Conservation (phyloP, 225 moss, liverwort and hornwort genomes). For the Polytrichum commune region DNA sequence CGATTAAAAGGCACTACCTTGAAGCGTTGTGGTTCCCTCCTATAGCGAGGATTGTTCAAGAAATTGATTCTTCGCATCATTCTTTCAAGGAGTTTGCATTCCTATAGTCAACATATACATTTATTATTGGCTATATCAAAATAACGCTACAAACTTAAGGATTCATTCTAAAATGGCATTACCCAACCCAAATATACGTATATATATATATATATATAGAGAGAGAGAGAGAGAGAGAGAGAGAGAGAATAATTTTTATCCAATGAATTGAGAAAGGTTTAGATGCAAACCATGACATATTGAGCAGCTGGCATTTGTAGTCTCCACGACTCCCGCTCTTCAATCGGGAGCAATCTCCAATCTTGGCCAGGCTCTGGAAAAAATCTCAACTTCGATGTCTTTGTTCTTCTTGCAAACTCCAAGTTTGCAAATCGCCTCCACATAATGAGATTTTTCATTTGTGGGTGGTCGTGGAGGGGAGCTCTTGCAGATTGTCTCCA, state of each 20-base stretch:
- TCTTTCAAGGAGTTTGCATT: constrained; percentile 30
- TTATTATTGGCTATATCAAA: not conserved
- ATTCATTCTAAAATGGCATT: not conserved
- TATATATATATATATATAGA: too few relatives aligned
- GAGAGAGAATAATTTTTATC: too few relatives aligned
- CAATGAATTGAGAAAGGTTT: not conserved
- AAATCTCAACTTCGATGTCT: not conserved
- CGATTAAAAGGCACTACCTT: constrained; percentile 14
- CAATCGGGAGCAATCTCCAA: constrained; percentile 16
- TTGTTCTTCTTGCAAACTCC: constrained; percentile 15
- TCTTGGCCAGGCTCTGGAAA: constrained; percentile 16
- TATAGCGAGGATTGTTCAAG: constrained; percentile 46
- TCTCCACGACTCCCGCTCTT: constrained; percentile 32
- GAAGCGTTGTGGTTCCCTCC: constrained; percentile 13
- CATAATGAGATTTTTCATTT: not conserved
- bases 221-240: too few relatives aligned
- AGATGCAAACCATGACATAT: constrained; percentile 21
- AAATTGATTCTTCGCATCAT: constrained; percentile 55
- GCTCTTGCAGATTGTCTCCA: constrained; percentile 49
- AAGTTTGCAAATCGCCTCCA: constrained; percentile 22
- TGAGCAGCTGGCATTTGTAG: constrained; percentile 32
- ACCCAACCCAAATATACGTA: too few relatives aligned
- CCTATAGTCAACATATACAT: constrained; percentile 15
- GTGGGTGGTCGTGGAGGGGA: not conserved
- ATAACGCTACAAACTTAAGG: not conserved